Base-by-base conservation (phyloP, 257 asterid genomes). In the Gentiana straminea region DNA sequence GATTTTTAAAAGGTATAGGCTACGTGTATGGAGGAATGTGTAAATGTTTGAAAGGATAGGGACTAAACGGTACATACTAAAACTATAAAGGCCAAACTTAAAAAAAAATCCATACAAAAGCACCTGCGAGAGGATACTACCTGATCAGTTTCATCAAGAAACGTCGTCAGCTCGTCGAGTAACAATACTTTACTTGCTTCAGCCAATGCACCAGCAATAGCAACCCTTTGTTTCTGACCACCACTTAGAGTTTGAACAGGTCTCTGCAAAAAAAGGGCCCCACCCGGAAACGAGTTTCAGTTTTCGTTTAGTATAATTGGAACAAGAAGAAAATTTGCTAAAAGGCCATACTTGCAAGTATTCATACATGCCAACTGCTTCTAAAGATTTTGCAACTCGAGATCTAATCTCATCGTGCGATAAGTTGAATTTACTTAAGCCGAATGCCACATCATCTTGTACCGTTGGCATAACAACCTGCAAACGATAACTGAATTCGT, bases 391-490 rank as follows among this genome's bases (percentile, higher is more conserved):
- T 58, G 81, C 88, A 79, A 87, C 96, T 73, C 86, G 75, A 51
- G 76, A 60, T 8, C 68, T 78, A 58, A 79, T 65, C 73, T 87
- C 95, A 51, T 70, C 77, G 56, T 66, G 64, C 53, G 74, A 54
- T 65, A 91, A 48, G 63, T 73, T 57, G 60, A 69, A 75, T 69
- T 81, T 91, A 56, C 98, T 94, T 47, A 91, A 95, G 64, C 98
- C 98, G 67, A 87, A 91, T 39, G 94, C 96, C 60, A 91, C 96
- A 75, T 91, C 98, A 54, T 95, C 98, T 72, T 84, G 94, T 60
- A 91, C 98, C 3, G 96, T 91, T 68, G 98, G 98, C 98, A 91
- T 91, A 66, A 91, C 98, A 38, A 91, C 98, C 98, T 91, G 86
- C 64, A 72, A 52, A 49, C 36, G 57, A 44, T 37, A 57, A 24